A percentile compares a stretch with the other conserved stretches of the same genome.
Evolutionary conservation across 1,284 basidiomycete genomes (phyloP).

Genomic region (Boletus coffeatus): DNA sequence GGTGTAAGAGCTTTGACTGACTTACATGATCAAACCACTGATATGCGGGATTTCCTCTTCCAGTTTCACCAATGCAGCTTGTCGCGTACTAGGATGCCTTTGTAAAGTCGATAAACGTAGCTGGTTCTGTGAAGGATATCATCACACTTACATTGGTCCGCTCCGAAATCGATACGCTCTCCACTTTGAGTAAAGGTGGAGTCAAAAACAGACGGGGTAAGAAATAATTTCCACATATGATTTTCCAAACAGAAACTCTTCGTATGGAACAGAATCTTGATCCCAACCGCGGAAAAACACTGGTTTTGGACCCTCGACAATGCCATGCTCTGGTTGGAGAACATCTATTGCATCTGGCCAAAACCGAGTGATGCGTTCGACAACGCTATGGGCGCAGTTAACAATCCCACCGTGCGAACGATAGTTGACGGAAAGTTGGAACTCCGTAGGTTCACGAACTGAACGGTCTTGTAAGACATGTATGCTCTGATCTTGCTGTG

Average conservation of each 20-base stretch:
- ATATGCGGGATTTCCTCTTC: slow-evolving; percentile 47
- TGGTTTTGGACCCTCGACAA: slow-evolving; percentile 54
- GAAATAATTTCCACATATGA: slow-evolving; percentile 30
- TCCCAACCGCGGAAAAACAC: slow-evolving; percentile 56
- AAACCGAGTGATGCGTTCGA: slow-evolving; percentile 53
- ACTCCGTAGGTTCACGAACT: slow-evolving; percentile 38
- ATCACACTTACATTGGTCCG: slow-evolving; percentile 50
- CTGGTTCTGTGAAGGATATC: background rate
- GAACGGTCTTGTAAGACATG: slow-evolving; percentile 13
- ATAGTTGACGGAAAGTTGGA: slow-evolving; percentile 62
- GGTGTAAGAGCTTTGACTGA: background rate
- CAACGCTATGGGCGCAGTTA: slow-evolving; percentile 58
- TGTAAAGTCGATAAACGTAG: background rate
- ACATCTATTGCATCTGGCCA: slow-evolving; percentile 66
- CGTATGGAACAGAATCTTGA: slow-evolving; percentile 45
- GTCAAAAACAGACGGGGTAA: slow-evolving; percentile 1
- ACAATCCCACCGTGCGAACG: slow-evolving; percentile 69
- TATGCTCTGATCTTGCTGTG: slow-evolving; percentile 19
- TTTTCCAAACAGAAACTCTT: slow-evolving; percentile 52
- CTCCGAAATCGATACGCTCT: slow-evolving; percentile 57
- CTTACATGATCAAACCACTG: slow-evolving; percentile 63
- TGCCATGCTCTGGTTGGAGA: slow-evolving; percentile 52
- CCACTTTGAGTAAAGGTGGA: slow-evolving; percentile 31
- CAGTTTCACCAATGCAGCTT: slow-evolving; percentile 45
- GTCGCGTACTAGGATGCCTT: slow-evolving; percentile 67